Evolutionary conservation across 2,329 filamentous ascomycete species (phyloP), one percentile per base, ranked within the genome.

Genomic region (Botryotinia convoluta): DNA sequence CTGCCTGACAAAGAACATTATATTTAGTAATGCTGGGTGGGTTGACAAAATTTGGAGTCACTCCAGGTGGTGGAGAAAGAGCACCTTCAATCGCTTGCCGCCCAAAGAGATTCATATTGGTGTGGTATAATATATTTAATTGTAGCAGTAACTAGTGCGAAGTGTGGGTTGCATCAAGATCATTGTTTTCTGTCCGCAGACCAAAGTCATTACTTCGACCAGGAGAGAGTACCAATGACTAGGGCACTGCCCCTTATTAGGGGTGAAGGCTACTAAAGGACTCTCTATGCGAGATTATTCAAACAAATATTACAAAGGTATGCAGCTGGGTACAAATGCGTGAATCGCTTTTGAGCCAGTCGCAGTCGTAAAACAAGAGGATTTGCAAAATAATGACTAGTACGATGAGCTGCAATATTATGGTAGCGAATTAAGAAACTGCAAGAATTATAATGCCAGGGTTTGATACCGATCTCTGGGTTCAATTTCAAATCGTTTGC

Each of bases 11-110:
- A 48, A 69, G 48, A 59, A 69, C 3, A 35, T 69, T 59, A 26
- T 60, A 59, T 37, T 29, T 69, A 35, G 65, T 39, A n/a, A 69
- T 69, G 32, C 48, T 69, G 3, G 48, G 65, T 10, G 48, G 48
- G 48, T 42, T 39, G 18, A 59, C 14, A 12, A 59, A 69, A 69
- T 69, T 59, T 12, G 39, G 65, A 69, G 10, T 42, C 20, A 69
- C 48, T 54, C 65, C 65, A 29, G 48, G 1, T 18, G 65, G 65
- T 5, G 45, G 48, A 32, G 67, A n/a, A 32, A 60, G n/a, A 60
- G 45, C 67, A 60, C 48, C 67, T 32, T 35, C 51, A 35, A 69
- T 29, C 18, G 48, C 67, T 44, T 69, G 48, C 7, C 48, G 65
- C 14, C 29, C 7, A 45, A 45, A 65, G 1, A 48, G 26, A 20